A percentile compares a stretch with the other conserved stretches of the same genome.
Conservation (phyloP, 2,329 filamentous ascomycete species). For the Chaetomium strumarium region DNA sequence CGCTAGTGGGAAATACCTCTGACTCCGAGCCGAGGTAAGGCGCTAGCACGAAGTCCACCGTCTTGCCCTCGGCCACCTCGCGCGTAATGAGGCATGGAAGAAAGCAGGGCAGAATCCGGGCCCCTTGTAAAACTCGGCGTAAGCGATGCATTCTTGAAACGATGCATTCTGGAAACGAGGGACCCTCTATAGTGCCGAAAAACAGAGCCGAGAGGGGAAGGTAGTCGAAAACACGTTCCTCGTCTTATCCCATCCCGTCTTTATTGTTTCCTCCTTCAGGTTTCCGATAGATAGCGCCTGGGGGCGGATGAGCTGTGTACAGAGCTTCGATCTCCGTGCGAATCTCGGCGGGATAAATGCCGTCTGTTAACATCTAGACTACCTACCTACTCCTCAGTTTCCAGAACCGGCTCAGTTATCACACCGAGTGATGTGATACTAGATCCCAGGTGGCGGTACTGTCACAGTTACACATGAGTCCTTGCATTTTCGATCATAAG, state of each 20-base stretch:
- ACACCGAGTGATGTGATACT: too few species aligned
- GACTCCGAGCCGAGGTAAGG: conserved; percentile 5
- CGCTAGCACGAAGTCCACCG: conserved; percentile 12
- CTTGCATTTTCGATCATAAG: too few species aligned
- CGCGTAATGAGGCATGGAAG: conserved; percentile 9
- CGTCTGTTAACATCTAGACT: too few species aligned
- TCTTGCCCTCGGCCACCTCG: conserved; percentile 10
- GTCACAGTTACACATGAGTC: too few species aligned
- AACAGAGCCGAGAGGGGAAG: conserved; percentile 9
- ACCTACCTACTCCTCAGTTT: too few species aligned
- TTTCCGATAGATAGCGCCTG: conserved; percentile 1
- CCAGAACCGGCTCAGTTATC: too few species aligned
- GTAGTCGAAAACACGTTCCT: conserved; percentile 11
- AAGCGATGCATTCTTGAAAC: conserved; percentile 5
- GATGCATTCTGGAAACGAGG: too few species aligned
- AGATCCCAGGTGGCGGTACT: too few species aligned
- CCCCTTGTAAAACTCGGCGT: conserved; percentile 10
- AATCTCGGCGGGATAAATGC: conserved; percentile 13
- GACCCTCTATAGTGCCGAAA: not conserved
- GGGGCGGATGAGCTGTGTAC: conserved; percentile 1
- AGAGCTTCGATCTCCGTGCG: conserved; percentile 5
- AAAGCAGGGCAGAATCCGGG: conserved; percentile 12
- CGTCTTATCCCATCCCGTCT: conserved; percentile 1
- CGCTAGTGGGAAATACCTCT: too few species aligned
- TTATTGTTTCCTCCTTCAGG: conserved; percentile 4